Evolutionary conservation across 768 basidiomycete species (phyloP).

Genomic region (Tubosaeta sp.): DNA sequence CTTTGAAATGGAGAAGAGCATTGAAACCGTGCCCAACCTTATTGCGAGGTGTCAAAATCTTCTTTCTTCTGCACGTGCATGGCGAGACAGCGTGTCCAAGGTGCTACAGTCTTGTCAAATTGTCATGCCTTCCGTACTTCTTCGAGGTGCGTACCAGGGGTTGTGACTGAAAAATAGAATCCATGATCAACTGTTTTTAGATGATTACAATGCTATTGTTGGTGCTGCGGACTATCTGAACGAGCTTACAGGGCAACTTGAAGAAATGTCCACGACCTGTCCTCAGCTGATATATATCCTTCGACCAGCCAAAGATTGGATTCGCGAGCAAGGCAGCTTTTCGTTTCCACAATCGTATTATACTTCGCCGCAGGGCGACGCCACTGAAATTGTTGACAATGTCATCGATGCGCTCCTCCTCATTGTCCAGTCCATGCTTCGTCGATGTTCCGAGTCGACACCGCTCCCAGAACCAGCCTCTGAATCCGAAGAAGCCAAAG

Average conservation of each 20-base stretch:
- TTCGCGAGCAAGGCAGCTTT: slow-evolving; percentile 25
- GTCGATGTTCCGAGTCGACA: slow-evolving; percentile 31
- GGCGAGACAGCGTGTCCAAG: slow-evolving; percentile 27
- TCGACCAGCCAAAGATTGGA: slow-evolving; percentile 27
- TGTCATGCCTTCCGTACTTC: slow-evolving; percentile 29
- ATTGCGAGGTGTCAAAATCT: slow-evolving; percentile 26
- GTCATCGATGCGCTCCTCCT: slow-evolving; percentile 65
- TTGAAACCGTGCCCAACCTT: slow-evolving; percentile 18
- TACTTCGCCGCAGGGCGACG: not conserved
- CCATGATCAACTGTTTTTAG: slow-evolving; percentile 18
- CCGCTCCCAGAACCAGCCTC: not conserved
- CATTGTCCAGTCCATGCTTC: slow-evolving; percentile 56
- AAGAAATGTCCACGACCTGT: slow-evolving; percentile 26
- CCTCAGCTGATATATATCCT: slow-evolving; percentile 28
- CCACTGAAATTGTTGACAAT: slow-evolving; percentile 26
- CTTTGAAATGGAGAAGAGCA: slow-evolving; percentile 28
- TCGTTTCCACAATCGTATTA: slow-evolving; percentile 11
- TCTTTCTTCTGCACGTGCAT: slow-evolving; percentile 19
- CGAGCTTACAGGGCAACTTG: slow-evolving; percentile 22
- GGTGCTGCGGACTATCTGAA: slow-evolving; percentile 25
- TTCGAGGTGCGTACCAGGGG: slow-evolving; percentile 31
- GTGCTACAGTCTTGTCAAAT: slow-evolving; percentile 18
- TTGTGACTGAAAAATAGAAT: not conserved
- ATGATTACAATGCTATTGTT: slow-evolving; percentile 32
- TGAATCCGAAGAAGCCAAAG: slow-evolving; percentile 31